These are phyloP conservation scores for Microsporum canis DNA, from an alignment of 2,329 filamentous ascomycete species.

Conservation along the genomic window DNA sequence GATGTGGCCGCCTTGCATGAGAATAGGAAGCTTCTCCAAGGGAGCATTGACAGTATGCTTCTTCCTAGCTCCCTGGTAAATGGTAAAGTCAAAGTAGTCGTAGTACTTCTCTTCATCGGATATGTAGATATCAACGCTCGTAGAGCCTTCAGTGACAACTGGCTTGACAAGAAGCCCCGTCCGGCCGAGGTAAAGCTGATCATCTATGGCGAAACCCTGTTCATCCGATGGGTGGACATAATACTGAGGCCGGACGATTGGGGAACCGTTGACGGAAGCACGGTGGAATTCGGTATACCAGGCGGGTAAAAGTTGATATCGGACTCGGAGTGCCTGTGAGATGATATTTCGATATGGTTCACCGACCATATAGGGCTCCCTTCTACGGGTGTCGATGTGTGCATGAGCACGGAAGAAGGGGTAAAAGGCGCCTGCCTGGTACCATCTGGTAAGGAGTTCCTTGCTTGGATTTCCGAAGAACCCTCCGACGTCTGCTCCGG, in stretches of 20 bases:
- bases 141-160: conserved; percentile 64
- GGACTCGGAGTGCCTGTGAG: conserved; percentile 72
- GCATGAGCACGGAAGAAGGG: conserved; percentile 97
- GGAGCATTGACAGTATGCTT: conserved; percentile 60
- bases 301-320: conserved; percentile 78
- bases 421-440: conserved; percentile 92
- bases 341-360: conserved; percentile 80
- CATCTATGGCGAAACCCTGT: conserved; percentile 74
- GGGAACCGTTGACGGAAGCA: conserved; percentile 68
- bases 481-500: conserved; percentile 88
- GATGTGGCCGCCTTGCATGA: conserved; percentile 90
- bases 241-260: conserved; percentile 84
- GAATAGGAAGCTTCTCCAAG: conserved; percentile 72
- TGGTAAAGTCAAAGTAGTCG: conserved; percentile 83
- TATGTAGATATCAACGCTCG: conserved; percentile 68
- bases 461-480: conserved; percentile 97
- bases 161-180: conserved; percentile 91
- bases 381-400: conserved; percentile 87
- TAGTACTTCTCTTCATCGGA: conserved; percentile 85
- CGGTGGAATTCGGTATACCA: conserved; percentile 98
- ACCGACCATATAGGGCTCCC: conserved; percentile 80
- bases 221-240: conserved; percentile 84
- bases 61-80: conserved; percentile 61
- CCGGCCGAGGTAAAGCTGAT: conserved; percentile 82
- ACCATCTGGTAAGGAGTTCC: conserved; percentile 87